Base-by-base conservation (phyloP, 768 basidiomycete genomes). In the Sporobolomyces phaffii region DNA sequence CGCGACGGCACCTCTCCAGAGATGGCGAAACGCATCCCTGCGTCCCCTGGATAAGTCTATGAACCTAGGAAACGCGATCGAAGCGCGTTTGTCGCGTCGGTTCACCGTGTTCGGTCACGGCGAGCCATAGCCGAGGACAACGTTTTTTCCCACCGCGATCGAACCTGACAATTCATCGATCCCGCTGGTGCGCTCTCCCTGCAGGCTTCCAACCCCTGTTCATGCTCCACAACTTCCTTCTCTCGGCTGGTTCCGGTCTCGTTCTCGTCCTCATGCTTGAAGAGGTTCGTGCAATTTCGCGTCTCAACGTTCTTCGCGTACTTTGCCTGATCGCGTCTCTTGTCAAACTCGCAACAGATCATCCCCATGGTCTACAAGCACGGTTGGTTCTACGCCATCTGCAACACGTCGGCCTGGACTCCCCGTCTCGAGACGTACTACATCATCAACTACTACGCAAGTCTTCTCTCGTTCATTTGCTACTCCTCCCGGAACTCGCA, bases 381-480 rank as follows among this genome's bases (percentile, higher is more conserved):
- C 56, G 87, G 88, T 49, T 64, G 86, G 36, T 91, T 87, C 80
- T 80, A 84, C 75, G 85, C 86, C 40, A 85, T 98, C 72, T 99
- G 96, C 78, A 78, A 83, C 64, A 81, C 82, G 31, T 75, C 79
- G 5, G 85, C 91, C 60, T 99, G 91, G 91, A 93, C 94, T 45
- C 81, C 86, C 5, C 56, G 61, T 34, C 82, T 97, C 78, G 89
- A 97, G 80, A 87, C 92, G 76, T 97, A 90, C 81, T 98, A 99
- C 81, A 91, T 98, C 83, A 82, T 97, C 82, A 99, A 99, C 82
- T 99, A 98, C 81, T 92, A 87, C 80, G 90, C 96, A 85, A 17
- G 60, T 53, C 38, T 5, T 26, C 20, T 31, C 14, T n/a, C 22
- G 28, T 17, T 40, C 7, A 6, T 22, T 43, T 48, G 1, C 49